These are phyloP conservation scores for Trypanosoma avium DNA, from an alignment of 208 protist genomes.

Conservation along the genomic window DNA sequence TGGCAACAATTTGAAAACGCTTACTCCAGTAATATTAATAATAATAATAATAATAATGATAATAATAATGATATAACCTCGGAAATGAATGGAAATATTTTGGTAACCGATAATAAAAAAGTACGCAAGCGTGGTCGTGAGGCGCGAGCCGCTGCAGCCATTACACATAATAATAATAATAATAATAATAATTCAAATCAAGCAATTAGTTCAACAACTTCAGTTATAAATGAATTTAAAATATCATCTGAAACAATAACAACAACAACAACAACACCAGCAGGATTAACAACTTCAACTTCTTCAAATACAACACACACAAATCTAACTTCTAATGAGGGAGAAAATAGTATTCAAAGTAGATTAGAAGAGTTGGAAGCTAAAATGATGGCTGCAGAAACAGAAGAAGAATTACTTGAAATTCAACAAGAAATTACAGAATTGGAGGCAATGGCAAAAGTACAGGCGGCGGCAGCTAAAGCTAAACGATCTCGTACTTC, in stretches of 20 bases:
- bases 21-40: too few species aligned
- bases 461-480: constrained; percentile 19
- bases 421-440: constrained; percentile 81
- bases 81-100: background rate
- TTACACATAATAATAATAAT: constrained; percentile 11
- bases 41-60: background rate
- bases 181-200: background rate
- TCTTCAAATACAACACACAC: background rate
- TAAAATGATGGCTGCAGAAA: constrained; percentile 69
- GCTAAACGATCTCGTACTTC: constrained; percentile 11
- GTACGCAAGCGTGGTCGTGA: constrained; percentile 76
- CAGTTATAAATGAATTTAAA: too few species aligned
- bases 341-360: constrained; percentile 39
- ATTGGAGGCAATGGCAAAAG: constrained; percentile 34
- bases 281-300: too few species aligned
- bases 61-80: background rate
- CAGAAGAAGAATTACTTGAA: constrained; percentile 66
- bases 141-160: constrained; percentile 38
- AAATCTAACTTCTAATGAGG: constrained; percentile 14
- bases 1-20: constrained; percentile 9
- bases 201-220: background rate
- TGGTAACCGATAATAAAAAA: constrained; percentile 33
- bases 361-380: constrained; percentile 66
- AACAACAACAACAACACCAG: too few species aligned
- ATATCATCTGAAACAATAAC: too few species aligned